These are phyloP conservation scores for Tilletia indica DNA, from an alignment of 1,284 basidiomycete species.

Conservation along the genomic window DNA sequence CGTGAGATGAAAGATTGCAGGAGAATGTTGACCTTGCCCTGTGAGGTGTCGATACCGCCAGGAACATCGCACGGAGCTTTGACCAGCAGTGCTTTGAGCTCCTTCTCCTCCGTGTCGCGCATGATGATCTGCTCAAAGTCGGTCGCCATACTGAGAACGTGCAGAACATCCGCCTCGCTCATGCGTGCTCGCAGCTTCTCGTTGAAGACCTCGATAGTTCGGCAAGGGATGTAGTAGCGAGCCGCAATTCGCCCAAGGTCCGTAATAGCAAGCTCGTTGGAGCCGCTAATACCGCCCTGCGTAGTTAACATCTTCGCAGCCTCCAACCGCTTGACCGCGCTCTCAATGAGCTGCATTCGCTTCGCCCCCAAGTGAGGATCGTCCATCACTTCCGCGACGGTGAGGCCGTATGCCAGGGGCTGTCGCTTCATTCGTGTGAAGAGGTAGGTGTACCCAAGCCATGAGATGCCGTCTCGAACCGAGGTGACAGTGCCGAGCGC, in stretches of 20 bases:
- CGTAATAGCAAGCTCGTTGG: constrained; percentile 67
- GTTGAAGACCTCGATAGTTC: constrained; percentile 88
- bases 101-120: constrained; percentile 82
- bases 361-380: constrained; percentile 77
- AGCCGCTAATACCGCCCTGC: constrained; percentile 63
- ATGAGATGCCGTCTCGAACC: constrained; percentile 81
- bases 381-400: constrained; percentile 69
- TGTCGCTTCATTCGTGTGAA: constrained; percentile 94
- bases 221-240: constrained; percentile 87
- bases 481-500: constrained; percentile 90
- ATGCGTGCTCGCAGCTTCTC: constrained; percentile 75
- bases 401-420: constrained; percentile 83
- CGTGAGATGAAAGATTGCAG: constrained; percentile 87
- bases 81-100: constrained; percentile 73
- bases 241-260: constrained; percentile 92
- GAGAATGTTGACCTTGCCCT: constrained; percentile 93
- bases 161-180: constrained; percentile 89
- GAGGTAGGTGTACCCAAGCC: constrained; percentile 96
- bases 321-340: constrained; percentile 72
- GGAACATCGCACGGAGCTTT: constrained; percentile 59
- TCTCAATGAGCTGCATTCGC: constrained; percentile 70
- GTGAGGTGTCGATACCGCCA: constrained; percentile 73
- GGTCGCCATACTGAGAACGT: constrained; percentile 81
- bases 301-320: constrained; percentile 80
- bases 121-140: constrained; percentile 97